Evolutionary conservation across 345 rosid species (phyloP).

Genomic region (Linum trigynum): DNA sequence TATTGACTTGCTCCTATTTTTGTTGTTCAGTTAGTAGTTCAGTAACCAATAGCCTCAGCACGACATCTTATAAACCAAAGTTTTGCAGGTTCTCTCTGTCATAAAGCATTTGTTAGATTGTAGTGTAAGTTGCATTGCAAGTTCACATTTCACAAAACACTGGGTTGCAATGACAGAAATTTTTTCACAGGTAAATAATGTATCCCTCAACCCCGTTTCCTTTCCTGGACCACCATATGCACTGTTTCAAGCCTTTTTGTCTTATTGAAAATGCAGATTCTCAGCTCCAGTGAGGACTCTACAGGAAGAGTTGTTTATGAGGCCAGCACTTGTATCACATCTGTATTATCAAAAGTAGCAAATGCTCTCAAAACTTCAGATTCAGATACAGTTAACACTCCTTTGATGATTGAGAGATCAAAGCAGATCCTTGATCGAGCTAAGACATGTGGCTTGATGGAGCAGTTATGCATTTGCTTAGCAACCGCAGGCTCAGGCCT

Average conservation of each 20-base stretch:
- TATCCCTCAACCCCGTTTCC: background rate
- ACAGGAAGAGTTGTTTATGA: constrained; percentile 63
- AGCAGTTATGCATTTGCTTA: constrained; percentile 68
- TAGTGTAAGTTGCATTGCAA: constrained; percentile 32
- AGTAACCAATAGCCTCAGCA: background rate
- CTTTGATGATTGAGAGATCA: constrained; percentile 31
- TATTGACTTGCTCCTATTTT: background rate
- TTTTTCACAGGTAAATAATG: constrained; percentile 60
- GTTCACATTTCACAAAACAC: constrained; percentile 53
- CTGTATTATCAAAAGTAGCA: constrained; percentile 49
- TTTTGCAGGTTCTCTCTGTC: constrained; percentile 65
- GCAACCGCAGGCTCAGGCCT: constrained; percentile 79
- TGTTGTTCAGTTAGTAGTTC: background rate
- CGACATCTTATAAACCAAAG: background rate
- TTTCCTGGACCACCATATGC: background rate
- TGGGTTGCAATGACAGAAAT: constrained; percentile 83
- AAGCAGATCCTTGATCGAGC: constrained; percentile 69
- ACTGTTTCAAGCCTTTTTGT: constrained; percentile 11
- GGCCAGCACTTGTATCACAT: constrained; percentile 57
- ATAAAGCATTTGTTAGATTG: constrained; percentile 45
- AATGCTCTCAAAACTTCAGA: constrained; percentile 40
- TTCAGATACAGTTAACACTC: constrained; percentile 36
- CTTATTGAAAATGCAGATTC: constrained; percentile 39
- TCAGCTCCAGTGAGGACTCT: constrained; percentile 49
- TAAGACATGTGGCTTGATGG: constrained; percentile 64